Conservation (phyloP, 2,329 filamentous ascomycete genomes). For the Davidsoniella australis region DNA sequence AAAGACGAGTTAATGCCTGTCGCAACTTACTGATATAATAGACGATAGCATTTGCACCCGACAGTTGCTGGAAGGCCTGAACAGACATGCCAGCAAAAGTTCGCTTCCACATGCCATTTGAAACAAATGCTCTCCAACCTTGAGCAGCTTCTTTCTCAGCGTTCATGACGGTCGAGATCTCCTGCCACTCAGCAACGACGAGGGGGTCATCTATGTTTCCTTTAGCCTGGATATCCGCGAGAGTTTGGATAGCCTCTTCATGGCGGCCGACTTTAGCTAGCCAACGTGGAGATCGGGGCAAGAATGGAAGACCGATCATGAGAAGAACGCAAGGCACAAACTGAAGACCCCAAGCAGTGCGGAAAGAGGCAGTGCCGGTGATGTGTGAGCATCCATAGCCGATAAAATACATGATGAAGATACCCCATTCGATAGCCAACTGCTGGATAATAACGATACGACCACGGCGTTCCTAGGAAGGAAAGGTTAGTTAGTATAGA, state of each 20-base stretch:
- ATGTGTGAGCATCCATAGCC: conserved; percentile 48
- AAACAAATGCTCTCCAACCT: conserved; percentile 28
- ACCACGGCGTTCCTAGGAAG: conserved; percentile 36
- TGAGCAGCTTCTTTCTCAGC: conserved; percentile 22
- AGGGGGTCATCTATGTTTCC: conserved; percentile 36
- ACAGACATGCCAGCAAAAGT: conserved; percentile 34
- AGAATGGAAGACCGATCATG: conserved; percentile 39
- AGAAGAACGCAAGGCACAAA: conserved; percentile 43
- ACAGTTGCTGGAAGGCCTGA: conserved; percentile 39
- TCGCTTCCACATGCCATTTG: conserved; percentile 30
- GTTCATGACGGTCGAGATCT: conserved; percentile 22
- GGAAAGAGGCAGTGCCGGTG: conserved; percentile 37
- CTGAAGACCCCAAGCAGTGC: conserved; percentile 48
- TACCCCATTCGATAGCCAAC: conserved; percentile 53
- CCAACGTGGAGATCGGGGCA: conserved; percentile 47
- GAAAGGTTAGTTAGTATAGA: conserved; percentile 9
- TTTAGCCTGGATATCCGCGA: conserved; percentile 39
- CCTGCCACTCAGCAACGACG: conserved; percentile 40
- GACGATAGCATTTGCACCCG: conserved; percentile 39
- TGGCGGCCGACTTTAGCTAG: conserved; percentile 44
- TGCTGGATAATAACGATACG: conserved; percentile 53
- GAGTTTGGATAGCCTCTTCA: conserved; percentile 33
- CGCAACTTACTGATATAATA: conserved; percentile 31
- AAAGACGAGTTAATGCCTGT: neutral
- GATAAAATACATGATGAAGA: conserved; percentile 55